These are phyloP conservation scores for Emmonsia crescens DNA, from an alignment of 2,329 filamentous ascomycete species.

Conservation along the genomic window DNA sequence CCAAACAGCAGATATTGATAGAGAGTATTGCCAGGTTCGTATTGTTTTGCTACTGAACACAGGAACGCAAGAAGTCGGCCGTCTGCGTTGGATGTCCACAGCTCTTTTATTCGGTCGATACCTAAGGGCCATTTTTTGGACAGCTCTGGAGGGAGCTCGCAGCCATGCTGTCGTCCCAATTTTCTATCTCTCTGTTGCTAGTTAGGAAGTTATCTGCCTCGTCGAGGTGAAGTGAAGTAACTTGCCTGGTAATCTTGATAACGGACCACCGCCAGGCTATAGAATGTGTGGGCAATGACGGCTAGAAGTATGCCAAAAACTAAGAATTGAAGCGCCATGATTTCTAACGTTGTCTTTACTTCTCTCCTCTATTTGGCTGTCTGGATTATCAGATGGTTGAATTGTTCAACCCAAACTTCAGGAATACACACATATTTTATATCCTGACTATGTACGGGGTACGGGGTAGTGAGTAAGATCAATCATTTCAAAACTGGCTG, in stretches of 20 bases:
- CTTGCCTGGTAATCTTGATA: neutral
- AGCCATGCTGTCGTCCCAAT: slow-evolving; percentile 11
- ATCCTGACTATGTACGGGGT: too few relatives aligned
- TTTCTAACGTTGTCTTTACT: neutral
- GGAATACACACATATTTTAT: neutral
- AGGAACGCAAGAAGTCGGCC: slow-evolving; percentile 11
- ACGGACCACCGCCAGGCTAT: neutral
- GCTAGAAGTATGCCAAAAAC: neutral
- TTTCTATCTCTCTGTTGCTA: neutral
- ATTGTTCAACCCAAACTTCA: neutral
- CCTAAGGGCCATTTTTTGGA: slow-evolving; percentile 25
- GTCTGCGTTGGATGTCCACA: slow-evolving; percentile 11
- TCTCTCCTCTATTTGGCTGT: neutral
- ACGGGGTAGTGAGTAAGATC: too few relatives aligned
- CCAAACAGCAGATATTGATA: slow-evolving; percentile 14
- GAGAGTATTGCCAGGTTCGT: slow-evolving; percentile 17
- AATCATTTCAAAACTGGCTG: too few relatives aligned
- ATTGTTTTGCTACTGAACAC: slow-evolving; percentile 13
- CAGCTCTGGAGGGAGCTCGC: slow-evolving; percentile 23
- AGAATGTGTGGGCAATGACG: neutral
- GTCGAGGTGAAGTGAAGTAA: neutral
- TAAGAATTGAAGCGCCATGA: neutral
- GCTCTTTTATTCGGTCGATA: slow-evolving; percentile 18
- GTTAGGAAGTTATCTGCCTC: neutral
- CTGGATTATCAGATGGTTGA: neutral